Percentiles rank a stretch among this genome's conserved stretches.
phyloP scores from a whole-genome alignment of 1,284 basidiomycete species.

The Phellinidium pouzarii region DNA sequence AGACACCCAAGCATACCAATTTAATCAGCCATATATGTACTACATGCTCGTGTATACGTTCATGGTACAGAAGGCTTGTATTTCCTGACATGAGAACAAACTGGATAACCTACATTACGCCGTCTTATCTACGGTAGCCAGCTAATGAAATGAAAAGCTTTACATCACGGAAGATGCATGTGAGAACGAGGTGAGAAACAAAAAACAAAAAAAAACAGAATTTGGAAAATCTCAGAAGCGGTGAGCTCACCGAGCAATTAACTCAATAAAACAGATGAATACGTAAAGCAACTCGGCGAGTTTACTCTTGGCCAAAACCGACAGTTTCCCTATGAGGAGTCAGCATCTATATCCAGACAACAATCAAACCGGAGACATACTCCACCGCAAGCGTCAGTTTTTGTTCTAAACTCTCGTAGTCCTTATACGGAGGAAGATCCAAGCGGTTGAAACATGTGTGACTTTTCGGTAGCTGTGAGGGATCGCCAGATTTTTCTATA shows the following conservation, averaged over 20 bases:
- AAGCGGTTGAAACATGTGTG: constrained; percentile 91
- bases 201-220: not conserved
- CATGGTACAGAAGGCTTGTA: not conserved
- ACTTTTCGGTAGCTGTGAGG: constrained; percentile 81
- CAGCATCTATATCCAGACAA: constrained; percentile 15
- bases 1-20: not conserved
- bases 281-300: not conserved
- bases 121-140: not conserved
- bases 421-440: constrained; percentile 88
- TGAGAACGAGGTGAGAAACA: not conserved
- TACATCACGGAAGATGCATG: not conserved
- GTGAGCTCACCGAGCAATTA: too few species aligned
- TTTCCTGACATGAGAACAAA: not conserved
- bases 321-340: constrained; percentile 34
- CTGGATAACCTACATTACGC: not conserved
- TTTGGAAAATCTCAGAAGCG: too few species aligned
- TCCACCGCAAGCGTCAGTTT: constrained; percentile 89
- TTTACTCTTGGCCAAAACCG: constrained; percentile 39
- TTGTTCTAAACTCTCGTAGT: constrained; percentile 84
- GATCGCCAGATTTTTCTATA: constrained; percentile 94
- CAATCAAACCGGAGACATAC: constrained; percentile 34
- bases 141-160: not conserved
- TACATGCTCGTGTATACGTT: not conserved
- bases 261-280: not conserved
- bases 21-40: not conserved